phyloP scores from a whole-genome alignment of 2,329 filamentous ascomycete genomes.

The Pyrenochaeta sp. region DNA sequence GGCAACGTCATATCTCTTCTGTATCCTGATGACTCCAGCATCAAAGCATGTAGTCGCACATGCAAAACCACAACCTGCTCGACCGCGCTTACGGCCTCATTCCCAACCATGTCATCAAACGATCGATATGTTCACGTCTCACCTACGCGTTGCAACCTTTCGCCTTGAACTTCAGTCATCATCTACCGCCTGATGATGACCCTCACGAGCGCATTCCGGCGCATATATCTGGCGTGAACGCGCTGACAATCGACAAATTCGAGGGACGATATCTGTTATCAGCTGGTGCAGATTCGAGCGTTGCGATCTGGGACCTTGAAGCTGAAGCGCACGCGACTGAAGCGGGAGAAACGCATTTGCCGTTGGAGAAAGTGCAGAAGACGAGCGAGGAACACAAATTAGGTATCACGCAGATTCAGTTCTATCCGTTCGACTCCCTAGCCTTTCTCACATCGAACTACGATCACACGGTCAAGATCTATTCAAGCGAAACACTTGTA shows the following conservation, averaged over 20 bases:
- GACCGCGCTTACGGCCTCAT: slow-evolving; percentile 74
- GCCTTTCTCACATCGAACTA: slow-evolving; percentile 81
- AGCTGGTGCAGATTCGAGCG: slow-evolving; percentile 82
- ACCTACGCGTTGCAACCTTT: slow-evolving; percentile 74
- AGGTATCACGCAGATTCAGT: slow-evolving; percentile 77
- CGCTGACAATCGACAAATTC: slow-evolving; percentile 80
- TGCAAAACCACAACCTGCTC: slow-evolving; percentile 67
- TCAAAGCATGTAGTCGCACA: slow-evolving; percentile 47
- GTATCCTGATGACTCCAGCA: slow-evolving; percentile 8
- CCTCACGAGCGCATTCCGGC: slow-evolving; percentile 60
- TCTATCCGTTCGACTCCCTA: slow-evolving; percentile 78
- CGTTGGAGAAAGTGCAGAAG: slow-evolving; percentile 32
- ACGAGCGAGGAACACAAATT: slow-evolving; percentile 63
- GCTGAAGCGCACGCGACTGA: slow-evolving; percentile 20
- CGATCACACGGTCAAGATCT: slow-evolving; percentile 78
- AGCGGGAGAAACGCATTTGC: slow-evolving; percentile 32
- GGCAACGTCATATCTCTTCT: slow-evolving; percentile 24
- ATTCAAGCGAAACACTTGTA: slow-evolving; percentile 69
- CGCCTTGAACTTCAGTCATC: slow-evolving; percentile 74
- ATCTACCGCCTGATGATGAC: slow-evolving; percentile 51
- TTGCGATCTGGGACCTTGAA: slow-evolving; percentile 89
- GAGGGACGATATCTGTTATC: slow-evolving; percentile 82
- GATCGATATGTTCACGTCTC: slow-evolving; percentile 70
- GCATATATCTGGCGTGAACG: slow-evolving; percentile 80
- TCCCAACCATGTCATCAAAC: slow-evolving; percentile 68